phyloP scores from a whole-genome alignment of 1,284 basidiomycete species.

The Ustilago loliicola region DNA sequence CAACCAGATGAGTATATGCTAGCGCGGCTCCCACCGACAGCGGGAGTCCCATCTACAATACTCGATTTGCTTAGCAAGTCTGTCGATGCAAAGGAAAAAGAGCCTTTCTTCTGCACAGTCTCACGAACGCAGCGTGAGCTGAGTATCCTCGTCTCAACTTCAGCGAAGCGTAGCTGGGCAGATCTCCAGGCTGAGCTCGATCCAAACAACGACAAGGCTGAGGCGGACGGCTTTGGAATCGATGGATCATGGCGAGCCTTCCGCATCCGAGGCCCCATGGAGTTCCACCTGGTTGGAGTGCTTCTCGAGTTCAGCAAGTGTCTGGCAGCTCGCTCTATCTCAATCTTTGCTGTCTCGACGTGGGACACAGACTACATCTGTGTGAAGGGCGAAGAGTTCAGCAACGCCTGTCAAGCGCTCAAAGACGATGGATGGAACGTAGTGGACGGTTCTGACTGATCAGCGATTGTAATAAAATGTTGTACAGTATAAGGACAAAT shows the following conservation, averaged over 20 bases:
- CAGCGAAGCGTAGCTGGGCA: slow-evolving; percentile 2
- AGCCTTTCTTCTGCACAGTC: slow-evolving; percentile 40
- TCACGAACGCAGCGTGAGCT: slow-evolving; percentile 43
- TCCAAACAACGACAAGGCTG: neutral
- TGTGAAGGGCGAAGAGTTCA: slow-evolving; percentile 29
- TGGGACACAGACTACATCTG: slow-evolving; percentile 55
- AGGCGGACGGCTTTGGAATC: slow-evolving; percentile 19
- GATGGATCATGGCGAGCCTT: slow-evolving; percentile 44
- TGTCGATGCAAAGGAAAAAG: neutral
- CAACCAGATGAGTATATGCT: slow-evolving; percentile 44
- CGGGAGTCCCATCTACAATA: slow-evolving; percentile 12
- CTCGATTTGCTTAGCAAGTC: slow-evolving; percentile 20
- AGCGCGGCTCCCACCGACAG: slow-evolving; percentile 27
- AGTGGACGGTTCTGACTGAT: slow-evolving; percentile 13
- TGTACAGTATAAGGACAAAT: neutral
- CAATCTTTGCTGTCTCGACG: slow-evolving; percentile 49
- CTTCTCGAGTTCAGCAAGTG: slow-evolving; percentile 44
- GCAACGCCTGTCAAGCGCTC: slow-evolving; percentile 25
- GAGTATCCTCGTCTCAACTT: slow-evolving; percentile 41
- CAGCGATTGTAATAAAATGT: neutral
- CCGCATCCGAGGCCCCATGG: slow-evolving; percentile 45
- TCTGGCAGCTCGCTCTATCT: slow-evolving; percentile 31
- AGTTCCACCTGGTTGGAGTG: slow-evolving; percentile 47
- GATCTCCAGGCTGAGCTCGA: slow-evolving; percentile 16
- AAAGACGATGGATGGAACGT: slow-evolving; percentile 42